phyloP scores from a whole-genome alignment of 2,329 filamentous ascomycete genomes.

The Tricladium varicosporioides region DNA sequence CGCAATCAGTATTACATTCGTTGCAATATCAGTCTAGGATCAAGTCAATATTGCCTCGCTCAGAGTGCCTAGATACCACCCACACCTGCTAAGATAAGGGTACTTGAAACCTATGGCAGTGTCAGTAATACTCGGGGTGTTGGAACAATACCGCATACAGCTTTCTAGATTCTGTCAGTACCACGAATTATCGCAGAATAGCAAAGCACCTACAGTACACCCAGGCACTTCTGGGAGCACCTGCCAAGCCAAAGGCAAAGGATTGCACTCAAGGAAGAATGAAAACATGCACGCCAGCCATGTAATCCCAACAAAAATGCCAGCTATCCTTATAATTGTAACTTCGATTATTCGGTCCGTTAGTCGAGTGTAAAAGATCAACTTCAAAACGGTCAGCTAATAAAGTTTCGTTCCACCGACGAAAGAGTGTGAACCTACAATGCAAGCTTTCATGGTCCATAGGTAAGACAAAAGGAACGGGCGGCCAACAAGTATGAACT shows the following conservation, averaged over 20 bases:
- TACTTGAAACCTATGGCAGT: conserved; percentile 1
- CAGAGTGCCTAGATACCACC: not conserved
- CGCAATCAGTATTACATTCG: conserved; percentile 17
- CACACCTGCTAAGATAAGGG: conserved; percentile 13
- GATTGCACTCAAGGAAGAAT: conserved; percentile 22
- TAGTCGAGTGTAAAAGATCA: conserved; percentile 24
- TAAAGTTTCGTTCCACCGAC: not conserved
- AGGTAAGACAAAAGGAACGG: conserved; percentile 23
- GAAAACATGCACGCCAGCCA: conserved; percentile 18
- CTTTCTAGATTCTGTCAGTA: conserved; percentile 18
- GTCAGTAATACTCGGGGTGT: not conserved
- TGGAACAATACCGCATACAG: conserved; percentile 10
- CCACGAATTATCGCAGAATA: not conserved
- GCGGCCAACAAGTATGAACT: conserved; percentile 19
- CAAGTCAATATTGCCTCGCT: no score
- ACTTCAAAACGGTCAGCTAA: conserved; percentile 20
- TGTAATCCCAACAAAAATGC: conserved; percentile 13
- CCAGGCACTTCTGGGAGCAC: conserved; percentile 14
- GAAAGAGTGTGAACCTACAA: conserved; percentile 13
- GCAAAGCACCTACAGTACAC: conserved; percentile 20
- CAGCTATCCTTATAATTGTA: conserved; percentile 10
- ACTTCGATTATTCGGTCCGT: conserved; percentile 14
- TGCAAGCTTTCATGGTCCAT: conserved; percentile 27
- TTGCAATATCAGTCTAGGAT: conserved; percentile 18
- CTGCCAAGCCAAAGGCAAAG: conserved; percentile 21